These are phyloP conservation scores for Platanthera zijinensis DNA, from an alignment of 106 monocot genomes.

Conservation along the genomic window DNA sequence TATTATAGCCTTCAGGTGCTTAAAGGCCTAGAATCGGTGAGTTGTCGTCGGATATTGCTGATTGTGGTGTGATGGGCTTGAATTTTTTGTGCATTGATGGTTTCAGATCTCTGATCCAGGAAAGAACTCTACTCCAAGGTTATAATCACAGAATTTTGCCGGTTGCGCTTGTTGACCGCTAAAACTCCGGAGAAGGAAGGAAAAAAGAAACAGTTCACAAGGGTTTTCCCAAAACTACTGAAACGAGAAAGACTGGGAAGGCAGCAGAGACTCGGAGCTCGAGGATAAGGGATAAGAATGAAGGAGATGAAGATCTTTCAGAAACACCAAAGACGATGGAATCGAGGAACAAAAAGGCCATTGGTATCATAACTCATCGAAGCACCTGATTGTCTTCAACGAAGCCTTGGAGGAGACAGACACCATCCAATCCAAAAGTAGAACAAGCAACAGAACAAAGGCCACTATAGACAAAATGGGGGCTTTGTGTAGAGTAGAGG, in stretches of 20 bases:
- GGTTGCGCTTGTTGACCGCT: conserved; percentile 26
- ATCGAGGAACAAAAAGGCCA: background rate
- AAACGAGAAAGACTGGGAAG: background rate
- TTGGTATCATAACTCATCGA: conserved; percentile 2
- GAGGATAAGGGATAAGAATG: background rate
- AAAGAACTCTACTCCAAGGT: too few species aligned
- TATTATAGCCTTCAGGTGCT: conserved; percentile 74
- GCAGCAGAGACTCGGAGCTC: background rate
- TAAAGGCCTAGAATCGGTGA: conserved; percentile 66
- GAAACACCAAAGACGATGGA: background rate
- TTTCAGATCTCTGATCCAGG: conserved; percentile 31
- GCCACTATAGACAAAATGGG: background rate
- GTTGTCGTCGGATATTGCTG: background rate
- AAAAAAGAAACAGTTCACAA: background rate
- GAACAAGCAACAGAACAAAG: background rate
- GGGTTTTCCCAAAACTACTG: background rate
- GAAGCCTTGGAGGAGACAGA: background rate
- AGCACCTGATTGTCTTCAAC: conserved; percentile 3
- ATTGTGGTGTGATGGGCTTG: background rate
- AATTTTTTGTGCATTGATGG: background rate
- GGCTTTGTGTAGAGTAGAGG: background rate
- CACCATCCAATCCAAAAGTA: background rate
- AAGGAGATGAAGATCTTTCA: background rate
- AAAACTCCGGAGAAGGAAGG: conserved; percentile 6
- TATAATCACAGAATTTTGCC: conserved; percentile 3